Evolutionary conservation across 805 yeast genomes (phyloP).

Genomic region (Starmerella kuoi): DNA sequence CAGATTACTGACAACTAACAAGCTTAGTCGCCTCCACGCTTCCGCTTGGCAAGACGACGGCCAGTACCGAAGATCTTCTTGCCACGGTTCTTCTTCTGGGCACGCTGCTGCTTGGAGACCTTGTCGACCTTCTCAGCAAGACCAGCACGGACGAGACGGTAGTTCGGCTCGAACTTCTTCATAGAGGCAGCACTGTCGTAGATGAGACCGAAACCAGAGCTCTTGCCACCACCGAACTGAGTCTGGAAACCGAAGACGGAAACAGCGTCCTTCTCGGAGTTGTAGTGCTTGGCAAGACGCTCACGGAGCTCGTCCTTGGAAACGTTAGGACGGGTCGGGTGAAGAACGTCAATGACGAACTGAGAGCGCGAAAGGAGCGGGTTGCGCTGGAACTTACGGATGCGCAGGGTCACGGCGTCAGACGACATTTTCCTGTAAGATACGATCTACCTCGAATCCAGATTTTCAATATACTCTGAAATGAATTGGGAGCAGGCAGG

Average conservation of each 20-base stretch:
- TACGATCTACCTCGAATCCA: slow-evolving; percentile 10
- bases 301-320: slow-evolving; percentile 99
- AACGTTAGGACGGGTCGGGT: slow-evolving; percentile 98
- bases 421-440: slow-evolving; percentile 36
- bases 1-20: not conserved
- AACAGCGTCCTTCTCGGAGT: slow-evolving; percentile 83
- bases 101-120: slow-evolving; percentile 99
- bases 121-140: slow-evolving; percentile 91
- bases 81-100: slow-evolving; percentile 99
- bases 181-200: slow-evolving; percentile 97
- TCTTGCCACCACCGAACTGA: slow-evolving; percentile 99
- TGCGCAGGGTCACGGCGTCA: slow-evolving; percentile 99
- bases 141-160: slow-evolving; percentile 99
- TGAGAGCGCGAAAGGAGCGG: slow-evolving; percentile 99
- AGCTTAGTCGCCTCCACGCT: slow-evolving; percentile 22
- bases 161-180: slow-evolving; percentile 96
- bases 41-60: slow-evolving; percentile 71
- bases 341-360: slow-evolving; percentile 97
- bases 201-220: slow-evolving; percentile 97
- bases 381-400: slow-evolving; percentile 98
- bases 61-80: slow-evolving; percentile 99
- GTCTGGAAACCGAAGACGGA: slow-evolving; percentile 99
- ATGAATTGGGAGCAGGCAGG: slow-evolving; percentile 2
- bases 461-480: slow-evolving; percentile 13
- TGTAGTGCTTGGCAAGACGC: slow-evolving; percentile 76